Evolutionary conservation across 768 basidiomycete genomes (phyloP).

Genomic region (Tylopilus felleus): DNA sequence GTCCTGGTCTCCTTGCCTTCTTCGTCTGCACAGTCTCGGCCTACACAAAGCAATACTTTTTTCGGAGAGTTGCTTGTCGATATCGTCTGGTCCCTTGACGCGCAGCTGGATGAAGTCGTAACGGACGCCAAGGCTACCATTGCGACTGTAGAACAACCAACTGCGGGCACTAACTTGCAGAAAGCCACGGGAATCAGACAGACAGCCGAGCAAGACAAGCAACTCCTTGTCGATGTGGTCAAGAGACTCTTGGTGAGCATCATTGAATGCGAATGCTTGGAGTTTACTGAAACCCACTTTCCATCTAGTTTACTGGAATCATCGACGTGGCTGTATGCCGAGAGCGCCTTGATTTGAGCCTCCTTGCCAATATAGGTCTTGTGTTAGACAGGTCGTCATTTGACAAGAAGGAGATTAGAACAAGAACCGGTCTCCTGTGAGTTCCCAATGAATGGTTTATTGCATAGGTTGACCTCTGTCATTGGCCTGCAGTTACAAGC

Average conservation of each 20-base stretch:
- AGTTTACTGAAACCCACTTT: neutral
- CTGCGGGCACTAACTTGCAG: constrained; percentile 21
- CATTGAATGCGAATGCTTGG: neutral
- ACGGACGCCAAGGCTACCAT: constrained; percentile 49
- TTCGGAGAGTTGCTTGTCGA: constrained; percentile 77
- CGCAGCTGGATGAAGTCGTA: constrained; percentile 68
- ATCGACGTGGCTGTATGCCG: constrained; percentile 60
- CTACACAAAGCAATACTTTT: constrained; percentile 39
- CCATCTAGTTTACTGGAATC: constrained; percentile 52
- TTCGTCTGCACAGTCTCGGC: constrained; percentile 42
- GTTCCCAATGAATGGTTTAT: constrained; percentile 27
- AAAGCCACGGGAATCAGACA: constrained; percentile 46
- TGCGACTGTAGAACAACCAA: constrained; percentile 27
- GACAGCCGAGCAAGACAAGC: constrained; percentile 61
- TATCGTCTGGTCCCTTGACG: constrained; percentile 78
- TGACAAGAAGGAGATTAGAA: constrained; percentile 79
- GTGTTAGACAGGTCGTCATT: constrained; percentile 63
- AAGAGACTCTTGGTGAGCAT: constrained; percentile 54
- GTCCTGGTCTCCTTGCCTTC: constrained; percentile 63
- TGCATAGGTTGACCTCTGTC: constrained; percentile 1
- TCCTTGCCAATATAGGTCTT: constrained; percentile 62
- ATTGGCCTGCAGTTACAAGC: constrained; percentile 71
- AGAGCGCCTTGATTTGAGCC: constrained; percentile 67
- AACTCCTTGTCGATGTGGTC: constrained; percentile 53
- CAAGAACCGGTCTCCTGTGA: constrained; percentile 78